Evolutionary conservation across 768 basidiomycete species (phyloP).

Genomic region (Hysterangium stoloniferum): DNA sequence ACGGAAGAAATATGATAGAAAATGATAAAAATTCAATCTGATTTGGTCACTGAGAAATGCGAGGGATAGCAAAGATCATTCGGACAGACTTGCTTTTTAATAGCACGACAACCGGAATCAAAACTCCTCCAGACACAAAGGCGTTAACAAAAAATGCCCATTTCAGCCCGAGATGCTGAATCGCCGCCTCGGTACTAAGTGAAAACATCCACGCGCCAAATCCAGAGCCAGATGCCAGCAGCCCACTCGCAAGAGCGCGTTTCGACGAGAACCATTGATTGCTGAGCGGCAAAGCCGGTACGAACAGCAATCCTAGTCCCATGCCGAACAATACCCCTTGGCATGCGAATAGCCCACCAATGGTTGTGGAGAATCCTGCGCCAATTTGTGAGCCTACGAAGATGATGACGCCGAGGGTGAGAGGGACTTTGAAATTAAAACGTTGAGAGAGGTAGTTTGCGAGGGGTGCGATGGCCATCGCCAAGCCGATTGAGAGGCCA

Average conservation of each 20-base stretch:
- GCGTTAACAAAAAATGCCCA: constrained; percentile 27
- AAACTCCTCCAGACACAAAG: constrained; percentile 19
- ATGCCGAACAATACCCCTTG: constrained; percentile 20
- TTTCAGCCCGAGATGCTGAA: constrained; percentile 19
- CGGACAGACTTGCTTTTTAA: constrained; percentile 13
- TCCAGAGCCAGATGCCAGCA: constrained; percentile 18
- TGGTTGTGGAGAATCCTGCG: constrained; percentile 17
- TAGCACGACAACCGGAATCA: constrained; percentile 21
- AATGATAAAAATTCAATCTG: too few species aligned
- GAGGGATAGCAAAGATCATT: not conserved
- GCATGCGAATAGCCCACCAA: constrained; percentile 20
- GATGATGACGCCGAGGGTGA: constrained; percentile 15
- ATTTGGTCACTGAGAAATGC: not conserved
- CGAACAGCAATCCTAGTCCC: constrained; percentile 16
- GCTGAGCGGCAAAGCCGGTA: constrained; percentile 3
- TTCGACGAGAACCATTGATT: constrained; percentile 10
- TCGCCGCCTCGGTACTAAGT: constrained; percentile 13
- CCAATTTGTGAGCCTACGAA: constrained; percentile 14
- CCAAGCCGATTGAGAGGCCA: constrained; percentile 15
- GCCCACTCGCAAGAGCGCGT: not conserved
- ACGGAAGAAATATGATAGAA: too few species aligned
- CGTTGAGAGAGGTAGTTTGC: constrained; percentile 17
- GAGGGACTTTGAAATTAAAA: constrained; percentile 15
- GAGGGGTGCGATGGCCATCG: constrained; percentile 18
- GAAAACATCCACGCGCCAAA: constrained; percentile 19